phyloP scores from a whole-genome alignment of 495 filamentous ascomycete species.

The Cercophora scortea region DNA sequence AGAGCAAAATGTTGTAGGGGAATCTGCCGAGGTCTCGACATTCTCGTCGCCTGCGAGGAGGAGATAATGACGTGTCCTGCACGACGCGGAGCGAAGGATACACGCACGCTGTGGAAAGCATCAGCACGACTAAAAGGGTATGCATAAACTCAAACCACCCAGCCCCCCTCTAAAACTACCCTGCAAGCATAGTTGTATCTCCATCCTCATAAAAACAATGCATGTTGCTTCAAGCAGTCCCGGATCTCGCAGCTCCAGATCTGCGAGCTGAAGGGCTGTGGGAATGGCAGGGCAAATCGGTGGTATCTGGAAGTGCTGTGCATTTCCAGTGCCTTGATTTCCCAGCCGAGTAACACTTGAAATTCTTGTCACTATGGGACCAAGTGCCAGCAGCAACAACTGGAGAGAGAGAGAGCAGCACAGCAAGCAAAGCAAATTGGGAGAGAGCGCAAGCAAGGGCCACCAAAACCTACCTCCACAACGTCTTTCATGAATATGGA shows the following conservation, averaged over 20 bases:
- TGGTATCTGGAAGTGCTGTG: background rate
- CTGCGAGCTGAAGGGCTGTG: conserved; percentile 18
- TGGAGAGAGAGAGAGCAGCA: conserved; percentile 4
- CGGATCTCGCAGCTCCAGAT: conserved; percentile 11
- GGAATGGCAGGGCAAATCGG: conserved; percentile 12
- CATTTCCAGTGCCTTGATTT: background rate
- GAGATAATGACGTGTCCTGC: conserved; percentile 18
- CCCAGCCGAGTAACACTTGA: conserved; percentile 21
- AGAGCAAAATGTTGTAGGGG: conserved; percentile 18
- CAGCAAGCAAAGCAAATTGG: conserved; percentile 8
- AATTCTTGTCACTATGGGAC: conserved; percentile 8
- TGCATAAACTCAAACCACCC: conserved; percentile 19
- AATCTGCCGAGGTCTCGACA: conserved; percentile 7
- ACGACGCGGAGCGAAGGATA: conserved; percentile 11
- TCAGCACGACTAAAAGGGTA: conserved; percentile 18
- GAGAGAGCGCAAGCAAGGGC: conserved; percentile 1
- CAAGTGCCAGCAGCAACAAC: conserved; percentile 5
- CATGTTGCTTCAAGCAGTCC: conserved; percentile 17
- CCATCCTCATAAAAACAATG: conserved; percentile 15
- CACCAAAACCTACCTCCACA: background rate
- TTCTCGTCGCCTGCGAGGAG: conserved; percentile 10
- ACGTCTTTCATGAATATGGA: conserved; percentile 5
- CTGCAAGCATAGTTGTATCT: conserved; percentile 14
- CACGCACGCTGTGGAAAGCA: conserved; percentile 8
- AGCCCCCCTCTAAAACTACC: conserved; percentile 10